Conservation (phyloP, 2,329 filamentous ascomycete genomes). For the Exophiala oligosperma region DNA sequence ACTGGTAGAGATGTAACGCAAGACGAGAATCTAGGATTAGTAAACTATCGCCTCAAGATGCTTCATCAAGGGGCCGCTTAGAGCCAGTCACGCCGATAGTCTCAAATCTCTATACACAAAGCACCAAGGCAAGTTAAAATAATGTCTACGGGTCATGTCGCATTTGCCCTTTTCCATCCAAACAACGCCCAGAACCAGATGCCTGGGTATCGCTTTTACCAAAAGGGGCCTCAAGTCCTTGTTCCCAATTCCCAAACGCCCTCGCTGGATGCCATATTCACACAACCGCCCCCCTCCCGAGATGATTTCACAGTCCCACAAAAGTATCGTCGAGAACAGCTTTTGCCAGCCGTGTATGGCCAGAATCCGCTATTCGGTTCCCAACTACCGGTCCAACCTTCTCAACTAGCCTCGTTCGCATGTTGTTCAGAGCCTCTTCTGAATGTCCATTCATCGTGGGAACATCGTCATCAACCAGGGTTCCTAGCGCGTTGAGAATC, state of each 20-base stretch:
- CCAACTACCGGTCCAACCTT: slow-evolving; percentile 46
- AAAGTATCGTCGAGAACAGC: slow-evolving; percentile 35
- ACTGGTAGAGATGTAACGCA: too few species aligned
- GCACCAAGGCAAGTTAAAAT: too few species aligned
- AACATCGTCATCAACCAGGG: slow-evolving; percentile 50
- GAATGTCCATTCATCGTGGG: slow-evolving; percentile 41
- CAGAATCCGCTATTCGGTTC: slow-evolving; percentile 41
- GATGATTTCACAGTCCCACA: slow-evolving; percentile 7
- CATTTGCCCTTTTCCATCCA: too few species aligned
- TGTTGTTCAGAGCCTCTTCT: slow-evolving; percentile 38
- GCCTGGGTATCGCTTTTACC: too few species aligned
- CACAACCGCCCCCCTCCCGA: background rate
- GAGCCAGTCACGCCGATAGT: too few species aligned
- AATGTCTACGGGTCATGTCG: too few species aligned
- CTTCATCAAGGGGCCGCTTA: too few species aligned
- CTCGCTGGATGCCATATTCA: background rate
- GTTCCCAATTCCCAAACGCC: background rate
- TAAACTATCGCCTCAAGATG: too few species aligned
- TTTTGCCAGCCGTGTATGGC: slow-evolving; percentile 42
- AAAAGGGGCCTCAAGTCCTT: too few species aligned
- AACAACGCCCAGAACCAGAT: too few species aligned
- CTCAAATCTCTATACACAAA: too few species aligned
- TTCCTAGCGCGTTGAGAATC: slow-evolving; percentile 57
- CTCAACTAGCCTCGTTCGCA: slow-evolving; percentile 45
- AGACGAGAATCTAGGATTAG: too few species aligned